phyloP scores from a whole-genome alignment of 352 stramenopile genomes.

The Pythium chondricola region DNA sequence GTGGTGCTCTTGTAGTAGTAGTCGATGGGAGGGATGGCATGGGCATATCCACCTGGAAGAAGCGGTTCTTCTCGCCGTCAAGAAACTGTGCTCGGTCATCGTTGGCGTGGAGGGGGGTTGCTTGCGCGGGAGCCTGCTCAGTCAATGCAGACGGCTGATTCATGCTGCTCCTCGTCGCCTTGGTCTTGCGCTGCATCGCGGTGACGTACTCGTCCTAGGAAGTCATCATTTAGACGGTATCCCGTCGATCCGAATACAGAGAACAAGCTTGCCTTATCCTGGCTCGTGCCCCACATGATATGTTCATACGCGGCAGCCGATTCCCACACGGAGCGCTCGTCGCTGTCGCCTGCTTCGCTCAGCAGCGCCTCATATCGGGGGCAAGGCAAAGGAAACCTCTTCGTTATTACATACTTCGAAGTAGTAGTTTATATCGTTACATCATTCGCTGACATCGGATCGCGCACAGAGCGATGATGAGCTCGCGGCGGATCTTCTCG shows the following conservation, averaged over 20 bases:
- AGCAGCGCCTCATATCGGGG: background rate
- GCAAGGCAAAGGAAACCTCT: too few relatives aligned
- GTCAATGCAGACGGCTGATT: too few relatives aligned
- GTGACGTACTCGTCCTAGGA: background rate
- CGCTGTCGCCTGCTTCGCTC: background rate
- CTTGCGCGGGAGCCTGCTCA: too few relatives aligned
- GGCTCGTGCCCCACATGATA: background rate
- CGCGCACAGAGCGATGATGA: too few relatives aligned
- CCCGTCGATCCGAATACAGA: background rate
- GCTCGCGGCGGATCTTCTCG: background rate
- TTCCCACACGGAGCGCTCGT: background rate
- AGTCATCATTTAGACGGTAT: background rate
- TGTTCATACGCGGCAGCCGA: background rate
- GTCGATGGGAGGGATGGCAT: too few relatives aligned
- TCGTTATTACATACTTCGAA: background rate
- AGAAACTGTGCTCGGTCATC: too few relatives aligned
- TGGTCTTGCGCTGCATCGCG: background rate
- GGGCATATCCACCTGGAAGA: too few relatives aligned
- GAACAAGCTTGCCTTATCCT: background rate
- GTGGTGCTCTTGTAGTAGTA: too few relatives aligned
- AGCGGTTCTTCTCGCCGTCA: too few relatives aligned
- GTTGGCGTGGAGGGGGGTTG: too few relatives aligned
- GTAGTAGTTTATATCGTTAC: background rate
- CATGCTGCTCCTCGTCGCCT: background rate
- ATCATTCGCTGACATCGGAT: background rate